Evolutionary conservation across 2,329 filamentous ascomycete genomes (phyloP), one percentile per base, ranked within the genome.

Genomic region (Fusarium secorum): DNA sequence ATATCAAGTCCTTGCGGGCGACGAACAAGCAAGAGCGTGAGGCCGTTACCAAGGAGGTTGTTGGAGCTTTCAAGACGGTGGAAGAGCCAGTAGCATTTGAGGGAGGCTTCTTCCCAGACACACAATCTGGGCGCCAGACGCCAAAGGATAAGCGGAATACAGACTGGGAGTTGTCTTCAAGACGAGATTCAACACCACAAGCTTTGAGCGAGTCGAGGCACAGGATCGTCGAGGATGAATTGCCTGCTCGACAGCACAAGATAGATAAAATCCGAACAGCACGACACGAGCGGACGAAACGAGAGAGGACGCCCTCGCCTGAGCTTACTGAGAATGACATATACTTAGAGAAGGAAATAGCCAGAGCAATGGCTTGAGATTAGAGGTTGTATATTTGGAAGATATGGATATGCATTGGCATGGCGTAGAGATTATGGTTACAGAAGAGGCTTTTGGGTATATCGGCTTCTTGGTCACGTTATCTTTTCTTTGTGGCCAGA

Each of bases 1-100:
- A 77, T 18, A 57, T 76, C 58, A 77, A 77, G 51, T 61, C 48
- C 6, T 41, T 74, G 26, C 65, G 75, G 20, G 66, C 73, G 13
- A 71, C 51, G 17, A 66, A 60, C 11, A 57, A 54, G n/a, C 61
- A 64, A 32, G 75, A 76, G 24, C 74, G 73, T 33, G 64, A 66
- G 7, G 45, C 46, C 15, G 44, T 76, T 7, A 53, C 56, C 11
- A 63, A 68, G 26, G 70, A 71, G 18, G 48, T 75, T 28, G 58
- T 75, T 22, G 64, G 65, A 7, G 68, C 66, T 36, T 74, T 76
- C 42, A 72, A 71, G 36, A 55, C 57, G 26, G 48, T n/a, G 24
- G 74, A 76, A 20, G 42, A 65, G 11, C 59, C 61, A 26, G 28
- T 36, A 14, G 61, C 60, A 14, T 70, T 74, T 15, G 70, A 75